These are phyloP conservation scores for Saccharomycopsis sp. DNA, from an alignment of 805 yeast species.

Conservation along the genomic window DNA sequence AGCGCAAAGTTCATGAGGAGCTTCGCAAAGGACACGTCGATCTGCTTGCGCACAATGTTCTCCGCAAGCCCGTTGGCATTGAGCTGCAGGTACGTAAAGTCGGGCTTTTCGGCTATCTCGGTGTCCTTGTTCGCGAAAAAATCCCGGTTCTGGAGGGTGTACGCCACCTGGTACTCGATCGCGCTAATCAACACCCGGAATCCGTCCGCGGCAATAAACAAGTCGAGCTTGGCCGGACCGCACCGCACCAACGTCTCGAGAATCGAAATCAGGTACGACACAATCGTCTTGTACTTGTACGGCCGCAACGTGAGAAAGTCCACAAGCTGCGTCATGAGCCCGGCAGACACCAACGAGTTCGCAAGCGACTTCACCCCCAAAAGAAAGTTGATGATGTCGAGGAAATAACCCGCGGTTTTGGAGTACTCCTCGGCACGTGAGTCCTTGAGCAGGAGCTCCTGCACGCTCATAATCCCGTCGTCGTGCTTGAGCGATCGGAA, in stretches of 20 bases:
- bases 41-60: constrained; percentile 31
- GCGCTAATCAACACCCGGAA: constrained; percentile 53
- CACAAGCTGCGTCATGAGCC: constrained; percentile 59
- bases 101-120: constrained; percentile 32
- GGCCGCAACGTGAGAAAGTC: constrained; percentile 51
- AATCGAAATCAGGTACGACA: constrained; percentile 58
- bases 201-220: constrained; percentile 64
- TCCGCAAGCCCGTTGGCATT: constrained; percentile 48
- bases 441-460: constrained; percentile 22
- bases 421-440: constrained; percentile 40
- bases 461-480: neutral
- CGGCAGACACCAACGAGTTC: constrained; percentile 44
- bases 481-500: constrained; percentile 42
- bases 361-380: constrained; percentile 49
- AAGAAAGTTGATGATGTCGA: constrained; percentile 56
- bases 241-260: constrained; percentile 39
- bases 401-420: constrained; percentile 36
- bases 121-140: constrained; percentile 28
- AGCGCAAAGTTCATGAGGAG: neutral
- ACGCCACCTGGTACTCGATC: constrained; percentile 56
- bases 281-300: constrained; percentile 45
- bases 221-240: constrained; percentile 46
- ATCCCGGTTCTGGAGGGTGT: constrained; percentile 53
- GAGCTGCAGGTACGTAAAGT: constrained; percentile 43
- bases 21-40: neutral